A percentile compares a stretch with the other conserved stretches of the same genome.
Evolutionary conservation across 2,329 filamentous ascomycete species (phyloP).

Genomic region (Cephalotrichum gorgonifer): DNA sequence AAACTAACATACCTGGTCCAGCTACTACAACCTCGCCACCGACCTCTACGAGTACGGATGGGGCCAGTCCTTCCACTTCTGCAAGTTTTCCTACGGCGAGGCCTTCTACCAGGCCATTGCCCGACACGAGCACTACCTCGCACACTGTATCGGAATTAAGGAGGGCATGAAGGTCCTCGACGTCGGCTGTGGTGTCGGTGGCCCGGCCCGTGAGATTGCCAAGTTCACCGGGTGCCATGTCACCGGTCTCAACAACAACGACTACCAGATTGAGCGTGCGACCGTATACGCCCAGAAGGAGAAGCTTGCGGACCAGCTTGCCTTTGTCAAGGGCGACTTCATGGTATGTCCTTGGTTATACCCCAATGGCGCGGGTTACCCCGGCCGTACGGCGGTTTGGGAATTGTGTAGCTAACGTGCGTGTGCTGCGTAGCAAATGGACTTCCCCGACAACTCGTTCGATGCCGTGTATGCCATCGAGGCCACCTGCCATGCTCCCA

Average conservation of each 20-base stretch:
- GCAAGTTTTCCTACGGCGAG: conserved; percentile 80
- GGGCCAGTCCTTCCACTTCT: conserved; percentile 96
- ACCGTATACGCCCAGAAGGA: conserved; percentile 75
- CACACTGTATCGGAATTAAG: conserved; percentile 75
- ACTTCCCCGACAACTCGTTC: conserved; percentile 83
- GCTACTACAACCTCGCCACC: conserved; percentile 95
- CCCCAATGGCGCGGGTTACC: background rate
- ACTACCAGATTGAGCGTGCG: conserved; percentile 97
- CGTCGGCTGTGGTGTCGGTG: conserved; percentile 93
- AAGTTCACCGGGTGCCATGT: conserved; percentile 89
- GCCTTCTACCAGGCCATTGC: conserved; percentile 85
- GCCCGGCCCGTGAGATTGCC: conserved; percentile 88
- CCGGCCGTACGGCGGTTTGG: background rate
- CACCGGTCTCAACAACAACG: conserved; percentile 94
- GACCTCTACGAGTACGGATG: conserved; percentile 96
- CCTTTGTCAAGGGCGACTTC: conserved; percentile 91
- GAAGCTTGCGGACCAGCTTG: conserved; percentile 67
- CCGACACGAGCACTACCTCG: conserved; percentile 95
- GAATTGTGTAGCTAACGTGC: background rate
- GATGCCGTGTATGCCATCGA: conserved; percentile 97
- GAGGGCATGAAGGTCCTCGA: conserved; percentile 86
- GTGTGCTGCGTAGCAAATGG: conserved; percentile 62
- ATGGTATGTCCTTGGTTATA: conserved; percentile 47
- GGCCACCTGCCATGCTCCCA: conserved; percentile 89
- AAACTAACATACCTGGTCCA: conserved; percentile 22